Evolutionary conservation across 1,284 basidiomycete species (phyloP), one percentile per base, ranked within the genome.

Genomic region (Phylloboletellus chloephorus): DNA sequence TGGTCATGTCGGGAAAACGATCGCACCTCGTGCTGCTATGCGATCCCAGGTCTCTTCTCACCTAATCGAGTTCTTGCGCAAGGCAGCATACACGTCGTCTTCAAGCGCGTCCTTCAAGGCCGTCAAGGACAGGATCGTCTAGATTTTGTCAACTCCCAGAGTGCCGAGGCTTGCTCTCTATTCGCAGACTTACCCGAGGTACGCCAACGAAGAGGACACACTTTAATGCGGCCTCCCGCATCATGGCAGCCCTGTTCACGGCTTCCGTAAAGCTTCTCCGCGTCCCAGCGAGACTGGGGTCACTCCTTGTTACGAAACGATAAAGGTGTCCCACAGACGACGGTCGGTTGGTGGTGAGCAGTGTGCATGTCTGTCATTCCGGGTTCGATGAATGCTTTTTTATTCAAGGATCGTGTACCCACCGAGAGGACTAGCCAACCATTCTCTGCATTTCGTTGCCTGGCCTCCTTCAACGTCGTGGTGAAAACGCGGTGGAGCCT

Each of bases 201-300:
- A 95, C 90, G 29, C 93, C 93, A 49, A 90, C 80, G 63, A 96
- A 93, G 51, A 93, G 88, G 58, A 86, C 82, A 55, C 89, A 93
- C 69, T 98, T 98, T 60, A 98, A 63, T 4, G 91, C 91, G 7
- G 87, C 80, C 69, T 98, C 95, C 38, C 95, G 78, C 79, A 98
- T 93, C 52, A 93, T 64, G 49, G 79, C 85, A 50, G 88, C 89
- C 53, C 76, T 81, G 60, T 76, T 75, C 49, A 83, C 69, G 39
- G 76, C 74, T 38, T 73, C 72, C 47, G 71, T 56, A 44, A 79
- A 51, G 51, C 67, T 69, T 31, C 59, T 61, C 45, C 67, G 64
- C 50, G 72, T 67, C 51, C 59, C 58, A 19, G 61, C 61, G 45
- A 72, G 65, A 49, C 63, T 63, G 31, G 71, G 57, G 41, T 76